Percentiles rank a stretch among this genome's conserved stretches.
These are phyloP conservation scores for Mycena indigotica DNA, from an alignment of 768 basidiomycete species.

Conservation along the genomic window DNA sequence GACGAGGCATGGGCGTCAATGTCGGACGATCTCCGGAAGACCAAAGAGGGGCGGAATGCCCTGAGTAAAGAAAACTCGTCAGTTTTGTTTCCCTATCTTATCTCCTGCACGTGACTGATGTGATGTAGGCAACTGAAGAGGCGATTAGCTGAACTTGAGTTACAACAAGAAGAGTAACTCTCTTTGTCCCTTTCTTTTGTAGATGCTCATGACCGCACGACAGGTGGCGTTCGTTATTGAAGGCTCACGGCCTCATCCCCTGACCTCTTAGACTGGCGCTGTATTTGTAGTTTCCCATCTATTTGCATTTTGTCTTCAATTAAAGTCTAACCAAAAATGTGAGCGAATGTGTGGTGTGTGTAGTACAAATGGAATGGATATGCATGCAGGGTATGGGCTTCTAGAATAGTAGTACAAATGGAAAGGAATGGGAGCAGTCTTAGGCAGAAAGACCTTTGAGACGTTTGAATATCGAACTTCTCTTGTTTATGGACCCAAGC, in stretches of 20 bases:
- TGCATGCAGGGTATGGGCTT: no score
- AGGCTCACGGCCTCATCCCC: slow-evolving; percentile 48
- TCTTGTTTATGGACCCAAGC: slow-evolving; percentile 1
- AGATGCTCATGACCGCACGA: no score
- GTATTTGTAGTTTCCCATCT: slow-evolving; percentile 15
- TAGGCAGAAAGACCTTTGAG: slow-evolving; percentile 7
- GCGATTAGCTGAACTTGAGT: slow-evolving; percentile 67
- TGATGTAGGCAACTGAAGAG: slow-evolving; percentile 64
- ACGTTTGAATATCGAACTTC: slow-evolving; percentile 16
- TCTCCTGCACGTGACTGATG: slow-evolving; percentile 6
- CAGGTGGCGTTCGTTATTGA: slow-evolving; percentile 71
- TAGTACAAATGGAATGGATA: background rate
- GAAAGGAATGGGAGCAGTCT: background rate
- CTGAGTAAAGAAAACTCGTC: slow-evolving; percentile 80
- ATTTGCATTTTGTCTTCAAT: slow-evolving; percentile 13
- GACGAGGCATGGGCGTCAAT: slow-evolving; percentile 84
- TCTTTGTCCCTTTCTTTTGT: no score
- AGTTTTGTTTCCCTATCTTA: slow-evolving; percentile 31
- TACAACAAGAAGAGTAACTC: slow-evolving; percentile 75
- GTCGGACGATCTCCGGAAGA: slow-evolving; percentile 66
- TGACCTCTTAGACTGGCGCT: slow-evolving; percentile 16
- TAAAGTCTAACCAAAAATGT: slow-evolving; percentile 5
- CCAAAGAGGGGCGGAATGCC: slow-evolving; percentile 78
- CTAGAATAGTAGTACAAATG: slow-evolving; percentile 1
- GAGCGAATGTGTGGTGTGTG: background rate